Base-by-base conservation (phyloP, 2,329 filamentous ascomycete genomes). In the Thermomyces lanuginosus region DNA sequence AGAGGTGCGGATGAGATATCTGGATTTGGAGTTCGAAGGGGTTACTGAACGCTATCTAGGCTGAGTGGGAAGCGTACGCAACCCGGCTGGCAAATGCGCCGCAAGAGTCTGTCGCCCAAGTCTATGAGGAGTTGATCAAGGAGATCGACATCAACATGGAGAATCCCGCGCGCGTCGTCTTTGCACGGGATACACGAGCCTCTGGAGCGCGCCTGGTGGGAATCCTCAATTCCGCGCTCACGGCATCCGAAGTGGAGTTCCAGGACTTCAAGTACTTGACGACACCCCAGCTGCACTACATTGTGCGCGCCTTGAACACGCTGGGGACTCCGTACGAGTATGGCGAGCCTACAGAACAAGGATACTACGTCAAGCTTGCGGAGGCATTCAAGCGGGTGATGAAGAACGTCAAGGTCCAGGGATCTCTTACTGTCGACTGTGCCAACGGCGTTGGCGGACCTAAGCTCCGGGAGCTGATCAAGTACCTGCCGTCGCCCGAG, bases 251-350 rank as follows among this genome's bases (percentile, higher is more conserved):
- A 30, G 72, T 76, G 29, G 71, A 81, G 34, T 76, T 71, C 47
- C 72, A 72, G 46, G 86, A 95, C 61, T 86, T 75, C 60, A 89
- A 86, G 56, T 75, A 84, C 49, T 64, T 93, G 45, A 95, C 89
- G 8, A 98, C 89, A 3, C 89, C 89, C n/a, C 89, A 95, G 59
- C 68, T 98, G 32, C 89, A 98, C 61, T 98, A 98, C 57, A 66
- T 95, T 37, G 86, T 86, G 16, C 80, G 89, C 38, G 92, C 84
- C 54, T 70, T 83, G 57, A 98, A 98, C 60, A 95, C 86, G 1
- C 69, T 89, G 43, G 80, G 78, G 34, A 91, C 81, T 2, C 75
- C 78, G 30, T 75, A 83, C 41, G 70, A 82, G 10, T 98, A 95
- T 48, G 89, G 89, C 31, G 73, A 82, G 47, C 70, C 82, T 28